Evolutionary conservation across 306 rosid genomes (phyloP).

Genomic region (Cucurbita ficifolia): DNA sequence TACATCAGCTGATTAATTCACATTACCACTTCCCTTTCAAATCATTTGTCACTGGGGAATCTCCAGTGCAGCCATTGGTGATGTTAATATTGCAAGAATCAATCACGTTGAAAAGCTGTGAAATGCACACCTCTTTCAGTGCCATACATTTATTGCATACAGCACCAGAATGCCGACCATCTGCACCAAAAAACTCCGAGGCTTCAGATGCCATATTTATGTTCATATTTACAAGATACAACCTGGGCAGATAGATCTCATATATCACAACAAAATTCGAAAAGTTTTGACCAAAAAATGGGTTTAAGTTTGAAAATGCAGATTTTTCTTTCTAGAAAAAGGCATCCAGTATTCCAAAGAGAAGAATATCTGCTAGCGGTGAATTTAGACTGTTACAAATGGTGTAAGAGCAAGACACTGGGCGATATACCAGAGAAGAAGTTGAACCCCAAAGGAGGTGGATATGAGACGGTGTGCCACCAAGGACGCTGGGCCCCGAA

Average conservation of each 20-base stretch:
- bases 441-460: no score
- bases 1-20: conserved; percentile 4
- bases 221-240: background rate
- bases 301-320: background rate
- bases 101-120: conserved; percentile 1
- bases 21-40: conserved; percentile 2
- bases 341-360: background rate
- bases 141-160: background rate
- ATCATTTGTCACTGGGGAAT: background rate
- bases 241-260: background rate
- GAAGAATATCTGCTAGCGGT: no score
- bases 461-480: no score
- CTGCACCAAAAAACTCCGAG: background rate
- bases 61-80: background rate
- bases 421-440: no score
- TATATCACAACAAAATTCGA: background rate
- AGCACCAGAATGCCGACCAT: background rate
- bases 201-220: background rate
- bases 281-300: background rate
- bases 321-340: background rate
- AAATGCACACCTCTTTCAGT: background rate
- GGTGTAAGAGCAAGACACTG: no score
- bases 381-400: no score
- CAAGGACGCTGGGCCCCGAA: no score
- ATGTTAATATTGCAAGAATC: background rate